phyloP scores from a whole-genome alignment of 768 basidiomycete genomes.

The Suillus tomentosus region DNA sequence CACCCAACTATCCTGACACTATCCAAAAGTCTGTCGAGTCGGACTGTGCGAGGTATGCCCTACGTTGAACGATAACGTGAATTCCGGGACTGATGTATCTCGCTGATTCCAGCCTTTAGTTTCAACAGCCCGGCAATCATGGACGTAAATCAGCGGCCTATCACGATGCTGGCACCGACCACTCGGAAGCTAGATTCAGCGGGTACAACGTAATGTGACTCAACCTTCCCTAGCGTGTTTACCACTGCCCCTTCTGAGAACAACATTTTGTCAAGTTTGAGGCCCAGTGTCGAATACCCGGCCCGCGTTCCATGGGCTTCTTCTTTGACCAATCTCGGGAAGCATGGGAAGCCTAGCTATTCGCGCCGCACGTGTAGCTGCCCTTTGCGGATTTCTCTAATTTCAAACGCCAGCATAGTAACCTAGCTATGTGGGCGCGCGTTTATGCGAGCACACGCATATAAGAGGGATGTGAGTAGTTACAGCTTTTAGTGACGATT shows the following conservation, averaged over 20 bases:
- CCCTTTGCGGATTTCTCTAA: not conserved
- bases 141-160: not conserved
- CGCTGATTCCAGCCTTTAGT: not conserved
- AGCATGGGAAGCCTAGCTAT: too few relatives aligned
- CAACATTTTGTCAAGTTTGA: not conserved
- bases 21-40: not conserved
- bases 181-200: not conserved
- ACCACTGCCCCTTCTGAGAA: not conserved
- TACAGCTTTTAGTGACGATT: not conserved
- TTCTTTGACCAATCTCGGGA: constrained; percentile 7
- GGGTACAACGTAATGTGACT: not conserved
- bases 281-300: not conserved
- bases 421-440: not conserved
- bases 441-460: not conserved
- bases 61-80: not conserved
- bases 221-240: not conserved
- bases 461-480: not conserved
- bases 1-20: not conserved
- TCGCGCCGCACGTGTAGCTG: not conserved
- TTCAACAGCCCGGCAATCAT: not conserved
- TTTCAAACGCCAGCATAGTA: too few relatives aligned
- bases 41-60: not conserved
- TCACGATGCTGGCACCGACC: not conserved
- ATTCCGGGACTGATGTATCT: not conserved
- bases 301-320: not conserved